These are phyloP conservation scores for Trypanosoma mega DNA, from an alignment of 208 protist genomes.

Conservation along the genomic window DNA sequence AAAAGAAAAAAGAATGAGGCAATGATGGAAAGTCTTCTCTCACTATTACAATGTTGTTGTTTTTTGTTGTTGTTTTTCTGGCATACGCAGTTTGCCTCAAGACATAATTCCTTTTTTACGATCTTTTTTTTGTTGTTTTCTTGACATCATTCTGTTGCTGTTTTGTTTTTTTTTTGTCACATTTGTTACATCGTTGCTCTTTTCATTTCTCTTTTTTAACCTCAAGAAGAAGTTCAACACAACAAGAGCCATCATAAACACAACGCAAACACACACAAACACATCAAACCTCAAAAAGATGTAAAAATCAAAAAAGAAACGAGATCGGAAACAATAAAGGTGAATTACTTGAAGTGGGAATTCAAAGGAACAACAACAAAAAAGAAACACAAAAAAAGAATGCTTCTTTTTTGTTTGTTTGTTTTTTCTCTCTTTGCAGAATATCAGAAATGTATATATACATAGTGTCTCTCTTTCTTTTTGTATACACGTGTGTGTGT, in stretches of 20 bases:
- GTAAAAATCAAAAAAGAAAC: not conserved
- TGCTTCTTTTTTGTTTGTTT: not conserved
- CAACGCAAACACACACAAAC: not conserved
- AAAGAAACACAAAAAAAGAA: no score
- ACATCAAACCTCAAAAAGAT: constrained; percentile 3
- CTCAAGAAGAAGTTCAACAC: no score
- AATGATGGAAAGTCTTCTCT: no score
- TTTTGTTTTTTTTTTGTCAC: not conserved
- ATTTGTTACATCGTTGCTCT: not conserved
- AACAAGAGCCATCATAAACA: not conserved
- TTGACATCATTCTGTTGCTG: not conserved
- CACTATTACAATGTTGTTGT: no score
- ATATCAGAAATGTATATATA: not conserved
- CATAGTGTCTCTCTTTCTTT: not conserved
- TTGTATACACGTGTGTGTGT: not conserved
- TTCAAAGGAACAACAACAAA: no score
- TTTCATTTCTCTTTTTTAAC: constrained; percentile 10
- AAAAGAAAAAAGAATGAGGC: no score
- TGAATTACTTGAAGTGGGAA: no score
- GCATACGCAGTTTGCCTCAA: no score
- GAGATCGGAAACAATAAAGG: not conserved
- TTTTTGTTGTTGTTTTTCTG: no score
- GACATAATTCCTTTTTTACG: no score
- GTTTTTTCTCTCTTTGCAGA: constrained; percentile 2
- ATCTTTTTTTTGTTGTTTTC: no score